Evolutionary conservation across 495 filamentous ascomycete genomes (phyloP).

Genomic region (Penicillium cinerascens): DNA sequence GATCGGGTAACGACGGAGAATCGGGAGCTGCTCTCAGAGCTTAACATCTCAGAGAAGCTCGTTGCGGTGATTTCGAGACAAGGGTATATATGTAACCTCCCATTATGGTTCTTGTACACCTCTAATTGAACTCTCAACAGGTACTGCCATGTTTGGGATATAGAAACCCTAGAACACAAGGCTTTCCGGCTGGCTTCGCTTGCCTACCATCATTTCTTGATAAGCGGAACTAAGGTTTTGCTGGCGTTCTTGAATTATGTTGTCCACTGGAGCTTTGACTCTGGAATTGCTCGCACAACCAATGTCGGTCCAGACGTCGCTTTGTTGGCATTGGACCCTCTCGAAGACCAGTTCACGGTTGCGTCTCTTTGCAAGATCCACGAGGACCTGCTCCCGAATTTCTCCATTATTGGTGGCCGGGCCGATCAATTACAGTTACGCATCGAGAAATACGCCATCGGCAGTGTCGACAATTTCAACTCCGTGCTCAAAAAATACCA

Average conservation of each 20-base stretch:
- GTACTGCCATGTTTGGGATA: slow-evolving; percentile 30
- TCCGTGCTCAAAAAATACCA: neutral
- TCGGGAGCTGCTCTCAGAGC: slow-evolving; percentile 16
- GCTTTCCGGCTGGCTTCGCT: slow-evolving; percentile 5
- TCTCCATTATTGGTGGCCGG: too few relatives aligned
- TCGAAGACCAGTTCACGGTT: slow-evolving; percentile 7
- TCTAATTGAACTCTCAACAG: neutral
- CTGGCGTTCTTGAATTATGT: slow-evolving; percentile 12
- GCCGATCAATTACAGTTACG: neutral
- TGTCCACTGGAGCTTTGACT: slow-evolving; percentile 24
- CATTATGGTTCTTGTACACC: neutral
- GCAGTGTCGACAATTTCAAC: neutral
- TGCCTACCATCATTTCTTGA: slow-evolving; percentile 7
- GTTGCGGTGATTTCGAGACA: slow-evolving; percentile 24
- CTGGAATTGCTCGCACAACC: slow-evolving; percentile 15
- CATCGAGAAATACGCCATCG: neutral
- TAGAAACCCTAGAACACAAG: slow-evolving; percentile 14
- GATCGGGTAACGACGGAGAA: slow-evolving; percentile 27
- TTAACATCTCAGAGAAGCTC: slow-evolving; percentile 20
- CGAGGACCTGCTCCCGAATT: too few relatives aligned
- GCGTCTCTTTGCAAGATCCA: neutral
- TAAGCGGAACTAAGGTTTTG: slow-evolving; percentile 17
- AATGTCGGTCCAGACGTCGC: neutral
- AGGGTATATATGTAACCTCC: slow-evolving; percentile 7
- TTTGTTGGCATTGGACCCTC: slow-evolving; percentile 1